Evolutionary conservation across 1,139 yeast species (phyloP).

Genomic region (Kurtzmaniella quercitrusa): DNA sequence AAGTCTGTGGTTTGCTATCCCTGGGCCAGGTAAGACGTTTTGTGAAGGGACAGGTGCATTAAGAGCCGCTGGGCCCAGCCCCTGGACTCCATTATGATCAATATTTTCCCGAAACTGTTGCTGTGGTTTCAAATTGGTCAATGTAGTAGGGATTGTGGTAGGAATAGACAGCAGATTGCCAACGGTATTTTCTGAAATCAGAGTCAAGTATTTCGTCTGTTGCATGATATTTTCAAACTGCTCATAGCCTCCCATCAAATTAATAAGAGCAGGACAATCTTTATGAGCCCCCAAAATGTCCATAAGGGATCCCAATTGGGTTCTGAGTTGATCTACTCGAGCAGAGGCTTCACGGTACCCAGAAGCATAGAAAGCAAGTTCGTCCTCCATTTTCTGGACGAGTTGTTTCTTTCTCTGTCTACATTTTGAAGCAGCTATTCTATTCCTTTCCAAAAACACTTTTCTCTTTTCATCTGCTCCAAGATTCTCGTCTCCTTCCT

Average conservation of each 20-base stretch:
- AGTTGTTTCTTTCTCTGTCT: conserved; percentile 92
- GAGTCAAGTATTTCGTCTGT: conserved; percentile 28
- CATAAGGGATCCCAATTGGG: conserved; percentile 53
- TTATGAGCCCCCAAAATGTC: conserved; percentile 34
- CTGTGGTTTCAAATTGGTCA: conserved; percentile 12
- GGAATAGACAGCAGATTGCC: conserved; percentile 23
- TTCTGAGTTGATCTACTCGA: conserved; percentile 55
- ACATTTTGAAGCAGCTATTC: conserved; percentile 95
- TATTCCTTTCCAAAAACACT: conserved; percentile 81
- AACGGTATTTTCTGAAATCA: conserved; percentile 15
- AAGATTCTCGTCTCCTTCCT: conserved; percentile 31
- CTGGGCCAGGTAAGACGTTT: background rate
- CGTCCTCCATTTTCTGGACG: conserved; percentile 77
- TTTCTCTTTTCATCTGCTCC: conserved; percentile 56
- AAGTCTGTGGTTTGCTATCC: background rate
- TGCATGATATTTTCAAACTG: conserved; percentile 29
- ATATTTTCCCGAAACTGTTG: conserved; percentile 3
- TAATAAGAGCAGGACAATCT: conserved; percentile 32
- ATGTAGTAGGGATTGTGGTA: conserved; percentile 30
- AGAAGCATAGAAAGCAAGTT: conserved; percentile 59
- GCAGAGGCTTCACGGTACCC: conserved; percentile 67
- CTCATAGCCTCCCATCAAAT: conserved; percentile 37
- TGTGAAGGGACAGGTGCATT: conserved; percentile 1
- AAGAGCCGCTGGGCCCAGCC: conserved; percentile 1
- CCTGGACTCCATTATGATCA: background rate